phyloP scores from a whole-genome alignment of 2,329 filamentous ascomycete genomes.

The Alternaria sp. region DNA sequence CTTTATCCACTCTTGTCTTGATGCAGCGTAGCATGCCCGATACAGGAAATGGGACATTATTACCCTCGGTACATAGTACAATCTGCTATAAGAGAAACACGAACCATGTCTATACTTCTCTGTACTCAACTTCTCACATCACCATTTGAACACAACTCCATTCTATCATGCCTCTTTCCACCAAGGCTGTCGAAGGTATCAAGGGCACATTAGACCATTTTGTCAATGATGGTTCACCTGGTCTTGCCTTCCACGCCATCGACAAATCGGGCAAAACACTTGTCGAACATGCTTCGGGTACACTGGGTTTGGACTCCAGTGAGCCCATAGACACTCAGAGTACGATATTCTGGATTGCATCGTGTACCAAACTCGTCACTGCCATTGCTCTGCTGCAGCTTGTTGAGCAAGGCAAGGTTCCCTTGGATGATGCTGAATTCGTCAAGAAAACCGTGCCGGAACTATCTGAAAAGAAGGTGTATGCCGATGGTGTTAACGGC shows the following conservation, averaged over 20 bases:
- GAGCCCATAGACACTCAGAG: slow-evolving; percentile 66
- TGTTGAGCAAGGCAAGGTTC: slow-evolving; percentile 48
- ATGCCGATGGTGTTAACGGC: slow-evolving; percentile 44
- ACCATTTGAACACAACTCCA: background rate
- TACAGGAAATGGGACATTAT: background rate
- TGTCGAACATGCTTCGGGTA: slow-evolving; percentile 54
- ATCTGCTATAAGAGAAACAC: background rate
- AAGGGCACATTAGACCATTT: slow-evolving; percentile 48
- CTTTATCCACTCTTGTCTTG: background rate
- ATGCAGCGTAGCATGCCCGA: background rate
- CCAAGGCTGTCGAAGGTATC: slow-evolving; percentile 42
- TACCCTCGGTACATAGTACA: slow-evolving; percentile 1
- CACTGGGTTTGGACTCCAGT: slow-evolving; percentile 47
- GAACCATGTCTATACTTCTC: background rate
- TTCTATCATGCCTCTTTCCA: slow-evolving; percentile 41
- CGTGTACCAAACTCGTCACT: slow-evolving; percentile 56
- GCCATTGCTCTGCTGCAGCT: slow-evolving; percentile 47
- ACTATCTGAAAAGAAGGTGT: slow-evolving; percentile 53
- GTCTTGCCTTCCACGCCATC: slow-evolving; percentile 56
- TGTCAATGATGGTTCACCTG: slow-evolving; percentile 50
- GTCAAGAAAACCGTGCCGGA: slow-evolving; percentile 46
- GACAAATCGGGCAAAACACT: slow-evolving; percentile 56
- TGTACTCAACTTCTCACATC: background rate
- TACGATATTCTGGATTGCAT: slow-evolving; percentile 66
- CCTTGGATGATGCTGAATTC: slow-evolving; percentile 45